Evolutionary conservation across 306 rosid species (phyloP).

Genomic region (Leucaena leucocephala): DNA sequence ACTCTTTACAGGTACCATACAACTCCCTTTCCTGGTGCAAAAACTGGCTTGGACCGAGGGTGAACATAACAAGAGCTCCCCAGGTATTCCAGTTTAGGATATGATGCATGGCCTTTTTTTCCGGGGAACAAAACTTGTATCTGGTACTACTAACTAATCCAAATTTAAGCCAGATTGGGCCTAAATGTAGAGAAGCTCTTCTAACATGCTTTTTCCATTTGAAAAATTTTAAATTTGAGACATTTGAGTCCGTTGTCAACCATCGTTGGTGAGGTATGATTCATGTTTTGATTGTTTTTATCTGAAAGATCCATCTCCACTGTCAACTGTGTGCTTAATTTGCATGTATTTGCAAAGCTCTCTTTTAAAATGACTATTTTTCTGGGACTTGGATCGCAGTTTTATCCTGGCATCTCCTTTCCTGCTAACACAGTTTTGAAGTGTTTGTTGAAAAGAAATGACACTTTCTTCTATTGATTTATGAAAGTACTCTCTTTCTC

Average conservation of each 20-base stretch:
- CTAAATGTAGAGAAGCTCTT: not conserved
- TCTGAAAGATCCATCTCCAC: not conserved
- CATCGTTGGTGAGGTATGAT: not conserved
- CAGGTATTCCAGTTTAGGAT: conserved; percentile 62
- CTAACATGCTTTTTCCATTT: not conserved
- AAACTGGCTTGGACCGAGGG: conserved; percentile 93
- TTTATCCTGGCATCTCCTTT: conserved; percentile 27
- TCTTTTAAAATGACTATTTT: conserved; percentile 25
- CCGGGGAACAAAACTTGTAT: not conserved
- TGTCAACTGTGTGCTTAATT: conserved; percentile 10
- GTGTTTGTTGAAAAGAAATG: conserved; percentile 23
- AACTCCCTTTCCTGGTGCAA: conserved; percentile 96
- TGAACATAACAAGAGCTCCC: conserved; percentile 94
- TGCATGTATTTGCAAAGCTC: conserved; percentile 7
- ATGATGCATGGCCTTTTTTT: conserved; percentile 2
- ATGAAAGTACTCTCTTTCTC: not conserved
- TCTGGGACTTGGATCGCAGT: conserved; percentile 4
- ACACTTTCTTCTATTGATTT: not conserved
- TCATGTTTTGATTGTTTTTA: not conserved
- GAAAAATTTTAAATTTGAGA: not conserved
- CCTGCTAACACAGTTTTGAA: conserved; percentile 8
- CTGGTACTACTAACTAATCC: not conserved
- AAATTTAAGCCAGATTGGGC: not conserved
- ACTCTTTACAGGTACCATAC: conserved; percentile 79
- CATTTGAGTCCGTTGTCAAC: not conserved